A percentile compares a stretch with the other conserved stretches of the same genome.
Evolutionary conservation across 495 filamentous ascomycete species (phyloP).

Genomic region (Melanomma pulvis-pyrius): DNA sequence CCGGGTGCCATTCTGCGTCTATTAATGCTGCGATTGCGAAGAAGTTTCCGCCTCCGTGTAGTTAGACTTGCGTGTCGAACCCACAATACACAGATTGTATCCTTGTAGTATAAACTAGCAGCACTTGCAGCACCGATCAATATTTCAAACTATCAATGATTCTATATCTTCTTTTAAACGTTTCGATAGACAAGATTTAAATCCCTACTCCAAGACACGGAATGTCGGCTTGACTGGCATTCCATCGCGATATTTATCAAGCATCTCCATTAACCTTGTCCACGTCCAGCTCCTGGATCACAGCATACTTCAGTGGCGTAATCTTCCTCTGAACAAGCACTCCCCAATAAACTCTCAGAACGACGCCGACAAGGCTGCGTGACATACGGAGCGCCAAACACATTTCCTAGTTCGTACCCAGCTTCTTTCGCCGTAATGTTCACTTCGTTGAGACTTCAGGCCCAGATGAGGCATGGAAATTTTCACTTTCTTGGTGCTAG

Average conservation of each 20-base stretch:
- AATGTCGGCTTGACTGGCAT: slow-evolving; percentile 20
- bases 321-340: slow-evolving; percentile 38
- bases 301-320: slow-evolving; percentile 18
- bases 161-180: too few relatives aligned
- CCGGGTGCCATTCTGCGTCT: slow-evolving; percentile 43
- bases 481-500: slow-evolving; percentile 40
- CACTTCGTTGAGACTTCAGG: slow-evolving; percentile 29
- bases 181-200: too few relatives aligned
- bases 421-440: slow-evolving; percentile 29
- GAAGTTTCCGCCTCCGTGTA: slow-evolving; percentile 42
- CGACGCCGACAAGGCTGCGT: slow-evolving; percentile 1
- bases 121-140: too few relatives aligned
- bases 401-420: slow-evolving; percentile 36
- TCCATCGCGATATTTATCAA: slow-evolving; percentile 33
- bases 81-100: too few relatives aligned
- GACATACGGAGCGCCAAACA: slow-evolving; percentile 9
- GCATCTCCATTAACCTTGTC: slow-evolving; percentile 23
- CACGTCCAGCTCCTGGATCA: slow-evolving; percentile 24
- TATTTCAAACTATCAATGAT: too few relatives aligned
- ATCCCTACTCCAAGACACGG: slow-evolving; percentile 1
- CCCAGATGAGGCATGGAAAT: slow-evolving; percentile 31
- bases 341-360: slow-evolving; percentile 39
- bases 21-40: slow-evolving; percentile 34
- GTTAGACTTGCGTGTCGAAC: slow-evolving; percentile 13
- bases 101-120: too few relatives aligned